Percentiles rank a stretch among this genome's conserved stretches.
Conservation (phyloP, 441 rosid genomes). For the Populus hybrid region DNA sequence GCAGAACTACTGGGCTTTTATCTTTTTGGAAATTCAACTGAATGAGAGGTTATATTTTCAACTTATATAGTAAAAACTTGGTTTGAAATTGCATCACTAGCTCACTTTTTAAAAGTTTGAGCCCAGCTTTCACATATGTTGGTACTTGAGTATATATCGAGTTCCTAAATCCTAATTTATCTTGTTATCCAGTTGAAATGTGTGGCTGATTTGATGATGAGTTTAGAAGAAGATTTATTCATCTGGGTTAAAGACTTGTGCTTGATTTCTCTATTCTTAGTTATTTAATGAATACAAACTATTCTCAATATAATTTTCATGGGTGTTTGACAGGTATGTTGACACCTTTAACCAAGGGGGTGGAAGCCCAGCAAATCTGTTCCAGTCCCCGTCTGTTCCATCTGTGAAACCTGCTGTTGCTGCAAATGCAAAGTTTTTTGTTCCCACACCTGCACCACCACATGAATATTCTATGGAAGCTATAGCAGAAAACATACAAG, state of each 20-base stretch:
- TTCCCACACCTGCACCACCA: conserved; percentile 56
- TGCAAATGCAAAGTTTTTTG: conserved; percentile 74
- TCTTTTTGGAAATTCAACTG: neutral
- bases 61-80: neutral
- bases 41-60: neutral
- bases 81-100: neutral
- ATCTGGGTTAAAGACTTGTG: neutral
- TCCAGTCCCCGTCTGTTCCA: conserved; percentile 67
- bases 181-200: neutral
- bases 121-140: neutral
- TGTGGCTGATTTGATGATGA: neutral
- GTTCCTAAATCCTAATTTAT: neutral
- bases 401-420: conserved; percentile 69
- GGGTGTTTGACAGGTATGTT: conserved; percentile 51
- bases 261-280: neutral
- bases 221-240: neutral
- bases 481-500: conserved; percentile 52
- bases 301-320: neutral
- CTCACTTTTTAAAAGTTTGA: neutral
- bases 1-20: neutral
- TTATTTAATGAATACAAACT: neutral
- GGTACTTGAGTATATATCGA: neutral
- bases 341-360: conserved; percentile 77
- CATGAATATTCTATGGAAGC: conserved; percentile 49
- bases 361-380: conserved; percentile 51